A percentile compares a stretch with the other conserved stretches of the same genome.
These are phyloP conservation scores for Quercus gilva DNA, from an alignment of 306 rosid species.

Conservation along the genomic window DNA sequence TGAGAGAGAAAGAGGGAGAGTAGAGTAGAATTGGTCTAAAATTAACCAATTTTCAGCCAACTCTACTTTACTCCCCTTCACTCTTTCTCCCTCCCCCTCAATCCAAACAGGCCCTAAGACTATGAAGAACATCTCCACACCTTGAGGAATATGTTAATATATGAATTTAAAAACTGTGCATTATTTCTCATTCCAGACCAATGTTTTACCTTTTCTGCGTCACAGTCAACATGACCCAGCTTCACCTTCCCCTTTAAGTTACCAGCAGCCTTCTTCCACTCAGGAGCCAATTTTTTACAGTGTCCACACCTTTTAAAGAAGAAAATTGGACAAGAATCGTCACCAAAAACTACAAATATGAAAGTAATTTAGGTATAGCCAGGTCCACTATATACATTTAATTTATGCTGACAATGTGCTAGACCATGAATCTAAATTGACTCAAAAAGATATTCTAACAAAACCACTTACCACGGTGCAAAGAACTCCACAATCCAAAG, in stretches of 20 bases:
- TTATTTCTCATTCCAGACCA: neutral
- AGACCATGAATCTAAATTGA: neutral
- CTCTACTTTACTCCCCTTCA: too few species aligned
- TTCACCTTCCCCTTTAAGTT: slow-evolving; percentile 87
- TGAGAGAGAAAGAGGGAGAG: too few species aligned
- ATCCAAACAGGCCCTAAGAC: too few species aligned
- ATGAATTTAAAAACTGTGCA: neutral
- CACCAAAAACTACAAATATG: slow-evolving; percentile 4
- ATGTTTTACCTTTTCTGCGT: slow-evolving; percentile 75
- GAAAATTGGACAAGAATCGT: slow-evolving; percentile 18
- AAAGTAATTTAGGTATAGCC: slow-evolving; percentile 7
- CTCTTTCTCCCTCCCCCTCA: too few species aligned
- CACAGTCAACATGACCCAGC: slow-evolving; percentile 96
- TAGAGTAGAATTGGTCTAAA: too few species aligned
- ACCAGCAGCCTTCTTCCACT: slow-evolving; percentile 87
- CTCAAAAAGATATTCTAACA: neutral
- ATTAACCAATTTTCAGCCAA: too few species aligned
- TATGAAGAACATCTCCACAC: neutral
- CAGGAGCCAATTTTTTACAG: slow-evolving; percentile 94
- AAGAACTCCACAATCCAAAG: slow-evolving; percentile 99
- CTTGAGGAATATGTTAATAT: neutral
- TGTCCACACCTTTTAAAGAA: slow-evolving; percentile 87
- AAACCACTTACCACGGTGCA: slow-evolving; percentile 80
- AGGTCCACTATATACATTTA: neutral
- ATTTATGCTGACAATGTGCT: neutral